Percentiles rank a stretch among this genome's conserved stretches.
Evolutionary conservation across 441 rosid genomes (phyloP).

Genomic region (Gossypium schwendimanii): DNA sequence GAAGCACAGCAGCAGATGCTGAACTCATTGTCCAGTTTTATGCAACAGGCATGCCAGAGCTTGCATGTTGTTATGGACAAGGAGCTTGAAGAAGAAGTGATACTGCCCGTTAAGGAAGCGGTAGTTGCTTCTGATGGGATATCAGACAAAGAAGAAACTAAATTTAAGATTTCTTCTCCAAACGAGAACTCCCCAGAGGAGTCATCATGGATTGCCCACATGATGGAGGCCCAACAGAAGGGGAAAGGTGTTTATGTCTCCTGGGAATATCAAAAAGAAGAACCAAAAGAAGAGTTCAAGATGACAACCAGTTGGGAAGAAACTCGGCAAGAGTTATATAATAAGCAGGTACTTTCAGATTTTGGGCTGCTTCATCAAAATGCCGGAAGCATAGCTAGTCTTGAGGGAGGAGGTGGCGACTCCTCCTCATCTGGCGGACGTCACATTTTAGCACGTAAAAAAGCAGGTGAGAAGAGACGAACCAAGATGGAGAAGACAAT

Average conservation of each 20-base stretch:
- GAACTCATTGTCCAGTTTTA: conserved; percentile 32
- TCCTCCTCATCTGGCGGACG: conserved; percentile 26
- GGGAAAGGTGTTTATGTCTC: conserved; percentile 46
- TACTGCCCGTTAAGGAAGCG: conserved; percentile 30
- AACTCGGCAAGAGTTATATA: conserved; percentile 18
- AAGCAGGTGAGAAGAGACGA: conserved; percentile 47
- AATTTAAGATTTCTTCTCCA: conserved; percentile 20
- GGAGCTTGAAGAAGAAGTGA: conserved; percentile 39
- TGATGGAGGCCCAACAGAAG: conserved; percentile 43
- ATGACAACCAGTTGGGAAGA: conserved; percentile 36
- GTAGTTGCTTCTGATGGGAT: conserved; percentile 23
- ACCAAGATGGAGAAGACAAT: conserved; percentile 66
- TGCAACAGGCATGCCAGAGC: conserved; percentile 48
- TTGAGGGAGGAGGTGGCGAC: conserved; percentile 17
- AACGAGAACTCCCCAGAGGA: conserved; percentile 33
- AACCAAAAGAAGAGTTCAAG: conserved; percentile 54
- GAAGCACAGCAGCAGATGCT: conserved; percentile 41
- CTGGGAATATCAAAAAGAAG: conserved; percentile 55
- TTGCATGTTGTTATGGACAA: conserved; percentile 38
- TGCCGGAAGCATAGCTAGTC: conserved; percentile 23
- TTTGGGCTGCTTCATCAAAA: conserved; percentile 27
- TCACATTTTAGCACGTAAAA: conserved; percentile 26
- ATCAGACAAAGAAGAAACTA: conserved; percentile 21
- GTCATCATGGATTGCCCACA: conserved; percentile 47
- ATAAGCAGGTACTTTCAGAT: conserved; percentile 26